Conservation (phyloP, 179 eudicot genomes). For the Spergularia azorica region DNA sequence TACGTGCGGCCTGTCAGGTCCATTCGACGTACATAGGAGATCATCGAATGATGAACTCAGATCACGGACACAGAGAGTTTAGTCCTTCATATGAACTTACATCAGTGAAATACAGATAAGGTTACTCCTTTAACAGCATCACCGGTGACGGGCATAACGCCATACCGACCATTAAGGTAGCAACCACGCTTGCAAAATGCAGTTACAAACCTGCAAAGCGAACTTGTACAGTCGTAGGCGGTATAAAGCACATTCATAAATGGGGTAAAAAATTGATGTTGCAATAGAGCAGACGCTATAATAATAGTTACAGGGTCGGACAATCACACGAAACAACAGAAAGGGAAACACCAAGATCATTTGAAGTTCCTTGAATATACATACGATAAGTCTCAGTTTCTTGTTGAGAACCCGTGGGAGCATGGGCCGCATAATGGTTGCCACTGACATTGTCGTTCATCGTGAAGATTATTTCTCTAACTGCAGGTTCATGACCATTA, state of each 20-base stretch:
- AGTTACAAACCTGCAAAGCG: too few relatives aligned
- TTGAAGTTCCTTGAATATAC: conserved; percentile 82
- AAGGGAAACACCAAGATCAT: conserved; percentile 76
- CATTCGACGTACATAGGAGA: neutral
- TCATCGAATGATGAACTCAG: neutral
- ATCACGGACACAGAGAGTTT: too few relatives aligned
- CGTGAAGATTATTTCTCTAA: conserved; percentile 73
- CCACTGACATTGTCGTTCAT: conserved; percentile 55
- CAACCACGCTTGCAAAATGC: too few relatives aligned
- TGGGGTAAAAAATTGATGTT: conserved; percentile 28
- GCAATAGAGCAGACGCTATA: conserved; percentile 12
- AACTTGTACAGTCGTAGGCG: too few relatives aligned
- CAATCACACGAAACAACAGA: conserved; percentile 86
- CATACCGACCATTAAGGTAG: too few relatives aligned
- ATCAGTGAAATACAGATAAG: too few relatives aligned
- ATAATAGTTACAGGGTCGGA: conserved; percentile 5
- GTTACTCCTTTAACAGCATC: too few relatives aligned
- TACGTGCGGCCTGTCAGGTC: neutral
- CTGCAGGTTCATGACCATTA: conserved; percentile 83
- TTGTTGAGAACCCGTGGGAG: conserved; percentile 33
- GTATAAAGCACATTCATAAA: conserved; percentile 26
- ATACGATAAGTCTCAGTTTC: conserved; percentile 81
- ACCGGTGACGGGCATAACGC: too few relatives aligned
- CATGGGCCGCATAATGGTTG: conserved; percentile 60
- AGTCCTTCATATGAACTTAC: too few relatives aligned